These are phyloP conservation scores for Dendrothele bispora DNA, from an alignment of 768 basidiomycete species.

Conservation along the genomic window DNA sequence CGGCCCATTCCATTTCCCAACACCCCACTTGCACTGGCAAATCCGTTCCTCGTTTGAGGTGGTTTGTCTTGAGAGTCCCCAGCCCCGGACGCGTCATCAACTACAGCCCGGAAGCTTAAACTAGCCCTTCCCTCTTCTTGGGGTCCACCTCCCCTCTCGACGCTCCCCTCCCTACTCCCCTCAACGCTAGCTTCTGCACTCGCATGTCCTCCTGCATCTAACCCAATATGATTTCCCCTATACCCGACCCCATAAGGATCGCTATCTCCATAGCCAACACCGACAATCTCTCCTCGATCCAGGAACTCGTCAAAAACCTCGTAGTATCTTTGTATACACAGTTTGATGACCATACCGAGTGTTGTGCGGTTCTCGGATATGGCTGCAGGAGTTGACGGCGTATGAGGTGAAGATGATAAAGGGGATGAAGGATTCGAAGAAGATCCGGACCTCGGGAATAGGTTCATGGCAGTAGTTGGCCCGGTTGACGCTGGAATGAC, in stretches of 20 bases:
- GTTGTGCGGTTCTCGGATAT: conserved; percentile 54
- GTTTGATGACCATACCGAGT: conserved; percentile 67
- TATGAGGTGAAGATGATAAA: conserved; percentile 14
- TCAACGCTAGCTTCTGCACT: not conserved
- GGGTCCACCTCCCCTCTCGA: not conserved
- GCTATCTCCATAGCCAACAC: conserved; percentile 14
- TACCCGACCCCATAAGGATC: not conserved
- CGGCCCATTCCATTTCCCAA: no score
- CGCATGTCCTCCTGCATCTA: conserved; percentile 8
- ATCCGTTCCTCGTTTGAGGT: no score
- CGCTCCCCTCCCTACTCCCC: not conserved
- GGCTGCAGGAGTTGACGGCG: conserved; percentile 26
- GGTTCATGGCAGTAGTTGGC: conserved; percentile 35
- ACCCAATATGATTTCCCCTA: no score
- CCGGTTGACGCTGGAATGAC: conserved; percentile 55
- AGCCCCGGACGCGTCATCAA: no score
- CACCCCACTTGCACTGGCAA: no score
- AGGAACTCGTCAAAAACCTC: conserved; percentile 83
- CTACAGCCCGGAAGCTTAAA: no score
- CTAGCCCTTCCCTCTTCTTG: no score
- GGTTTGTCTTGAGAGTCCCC: no score
- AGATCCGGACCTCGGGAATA: conserved; percentile 19
- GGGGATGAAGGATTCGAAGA: conserved; percentile 11
- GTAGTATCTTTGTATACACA: conserved; percentile 82
- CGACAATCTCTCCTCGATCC: conserved; percentile 66